Base-by-base conservation (phyloP, 2,329 filamentous ascomycete genomes). In the Pseudocercospora pini-densiflorae region DNA sequence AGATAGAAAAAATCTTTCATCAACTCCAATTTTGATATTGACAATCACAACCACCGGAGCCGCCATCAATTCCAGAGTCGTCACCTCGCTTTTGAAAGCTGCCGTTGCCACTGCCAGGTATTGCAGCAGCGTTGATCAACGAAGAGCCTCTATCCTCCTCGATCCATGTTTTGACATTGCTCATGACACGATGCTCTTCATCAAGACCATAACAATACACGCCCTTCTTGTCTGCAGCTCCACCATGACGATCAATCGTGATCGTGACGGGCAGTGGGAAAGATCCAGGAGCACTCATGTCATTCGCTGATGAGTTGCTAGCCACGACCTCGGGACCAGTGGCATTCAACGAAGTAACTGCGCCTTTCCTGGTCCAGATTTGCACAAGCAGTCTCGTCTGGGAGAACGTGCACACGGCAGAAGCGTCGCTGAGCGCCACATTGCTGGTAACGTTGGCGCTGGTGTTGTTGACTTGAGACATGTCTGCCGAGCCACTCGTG, bases 241-340 rank as follows among this genome's bases (percentile, higher is more conserved):
- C 87, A 10, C 87, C 87, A 70, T 89, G 87, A 1, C 88, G 81
- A 72, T 90, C 88, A 2, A 89, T 65, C 0, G 84, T 86, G 47
- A 90, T 81, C 0, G 85, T 88, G 1, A 89, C 81, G 0, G 87
- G 85, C 71, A 89, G 89, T 0, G 88, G 87, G 68, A 90, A 88
- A 1, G 85, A 85, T 1, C 87, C 86, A 1, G 86, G 85, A 1
- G 82, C 80, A 14, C 77, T 78, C 72, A 85, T 84, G 64, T 83
- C 77, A 24, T 81, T 82, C 2, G 82, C 73, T 12, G 79, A 76
- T 5, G 79, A 74, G 24, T 70, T 71, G 75, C 75, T 79, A 5
- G 73, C 73, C 4, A 69, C 55, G 33, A 69, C 68, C 6, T 70
- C 71, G 54, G 70, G 64, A 8, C 53, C 23, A 64, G 23, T 27